A percentile compares a stretch with the other conserved stretches of the same genome.
Conservation (phyloP, 108 stramenopile genomes). For the Fistulifera solaris region DNA sequence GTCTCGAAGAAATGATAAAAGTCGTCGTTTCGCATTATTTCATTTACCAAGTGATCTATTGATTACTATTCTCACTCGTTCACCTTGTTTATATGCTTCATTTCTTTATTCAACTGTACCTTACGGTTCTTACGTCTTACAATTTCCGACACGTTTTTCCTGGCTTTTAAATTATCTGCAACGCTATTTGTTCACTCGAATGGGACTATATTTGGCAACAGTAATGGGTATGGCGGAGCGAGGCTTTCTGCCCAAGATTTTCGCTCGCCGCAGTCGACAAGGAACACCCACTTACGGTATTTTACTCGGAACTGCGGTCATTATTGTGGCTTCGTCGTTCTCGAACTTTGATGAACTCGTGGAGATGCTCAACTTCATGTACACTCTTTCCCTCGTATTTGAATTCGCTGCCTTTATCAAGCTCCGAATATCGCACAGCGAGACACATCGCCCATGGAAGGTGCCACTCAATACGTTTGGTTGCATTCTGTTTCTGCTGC, state of each 20-base stretch:
- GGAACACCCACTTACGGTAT: slow-evolving; percentile 87
- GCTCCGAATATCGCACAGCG: slow-evolving; percentile 50
- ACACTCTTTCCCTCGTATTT: slow-evolving; percentile 67
- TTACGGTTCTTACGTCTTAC: too few species aligned
- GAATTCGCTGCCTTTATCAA: slow-evolving; percentile 93
- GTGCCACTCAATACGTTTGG: slow-evolving; percentile 35
- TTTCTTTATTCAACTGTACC: too few species aligned
- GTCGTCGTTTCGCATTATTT: too few species aligned
- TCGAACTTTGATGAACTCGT: slow-evolving; percentile 67
- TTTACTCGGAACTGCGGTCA: slow-evolving; percentile 63
- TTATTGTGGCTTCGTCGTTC: slow-evolving; percentile 56
- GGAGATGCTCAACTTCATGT: slow-evolving; percentile 90
- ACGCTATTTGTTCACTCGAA: too few species aligned
- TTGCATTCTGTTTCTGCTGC: slow-evolving; percentile 31
- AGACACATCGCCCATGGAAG: slow-evolving; percentile 34
- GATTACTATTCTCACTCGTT: too few species aligned
- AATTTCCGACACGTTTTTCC: too few species aligned
- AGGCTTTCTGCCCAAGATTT: slow-evolving; percentile 77
- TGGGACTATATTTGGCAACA: too few species aligned
- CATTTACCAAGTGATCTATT: too few species aligned
- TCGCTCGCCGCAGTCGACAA: slow-evolving; percentile 59
- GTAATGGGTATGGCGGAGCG: slow-evolving; percentile 92
- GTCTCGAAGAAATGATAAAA: too few species aligned
- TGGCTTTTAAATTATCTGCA: too few species aligned
- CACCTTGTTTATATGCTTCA: too few species aligned